A percentile compares a stretch with the other conserved stretches of the same genome.
Conservation (phyloP, 2,329 filamentous ascomycete species). For the Colletotrichum abscissum region DNA sequence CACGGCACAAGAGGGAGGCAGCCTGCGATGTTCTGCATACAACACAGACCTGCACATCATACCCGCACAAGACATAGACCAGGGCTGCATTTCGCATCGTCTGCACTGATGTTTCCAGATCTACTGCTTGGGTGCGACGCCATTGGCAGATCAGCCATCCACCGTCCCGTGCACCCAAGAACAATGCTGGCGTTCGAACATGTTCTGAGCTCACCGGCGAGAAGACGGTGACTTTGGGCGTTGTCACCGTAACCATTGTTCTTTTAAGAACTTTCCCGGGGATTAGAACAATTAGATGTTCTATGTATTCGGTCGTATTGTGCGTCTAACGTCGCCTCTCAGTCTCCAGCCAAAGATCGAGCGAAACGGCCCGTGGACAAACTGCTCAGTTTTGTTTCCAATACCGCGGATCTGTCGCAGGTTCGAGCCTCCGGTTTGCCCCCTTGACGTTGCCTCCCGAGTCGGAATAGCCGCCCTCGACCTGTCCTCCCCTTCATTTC, state of each 20-base stretch:
- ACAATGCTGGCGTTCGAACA: not conserved
- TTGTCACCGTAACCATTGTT: not conserved
- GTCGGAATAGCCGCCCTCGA: slow-evolving; percentile 14
- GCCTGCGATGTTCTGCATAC: slow-evolving; percentile 3
- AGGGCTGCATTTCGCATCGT: slow-evolving; percentile 7
- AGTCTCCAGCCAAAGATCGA: not conserved
- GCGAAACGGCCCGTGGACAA: slow-evolving; percentile 28
- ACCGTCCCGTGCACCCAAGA: not conserved
- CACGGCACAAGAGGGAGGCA: slow-evolving; percentile 3
- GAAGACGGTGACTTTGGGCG: not conserved
- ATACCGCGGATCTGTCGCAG: slow-evolving; percentile 35
- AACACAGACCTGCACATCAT: slow-evolving; percentile 10
- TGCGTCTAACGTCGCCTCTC: not conserved
- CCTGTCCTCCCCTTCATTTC: not conserved
- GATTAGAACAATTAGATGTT: not conserved
- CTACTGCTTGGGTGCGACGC: not conserved
- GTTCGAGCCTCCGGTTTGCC: slow-evolving; percentile 13
- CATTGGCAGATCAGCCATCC: slow-evolving; percentile 2
- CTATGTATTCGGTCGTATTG: not conserved
- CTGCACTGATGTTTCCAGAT: slow-evolving; percentile 28
- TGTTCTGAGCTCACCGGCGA: not conserved
- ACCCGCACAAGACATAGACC: not conserved
- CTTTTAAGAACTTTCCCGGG: not conserved
- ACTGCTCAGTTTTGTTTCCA: slow-evolving; percentile 33
- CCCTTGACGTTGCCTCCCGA: not conserved